Evolutionary conservation across 441 rosid species (phyloP), one percentile per base, ranked within the genome.

Genomic region (Adansonia grandidieri): DNA sequence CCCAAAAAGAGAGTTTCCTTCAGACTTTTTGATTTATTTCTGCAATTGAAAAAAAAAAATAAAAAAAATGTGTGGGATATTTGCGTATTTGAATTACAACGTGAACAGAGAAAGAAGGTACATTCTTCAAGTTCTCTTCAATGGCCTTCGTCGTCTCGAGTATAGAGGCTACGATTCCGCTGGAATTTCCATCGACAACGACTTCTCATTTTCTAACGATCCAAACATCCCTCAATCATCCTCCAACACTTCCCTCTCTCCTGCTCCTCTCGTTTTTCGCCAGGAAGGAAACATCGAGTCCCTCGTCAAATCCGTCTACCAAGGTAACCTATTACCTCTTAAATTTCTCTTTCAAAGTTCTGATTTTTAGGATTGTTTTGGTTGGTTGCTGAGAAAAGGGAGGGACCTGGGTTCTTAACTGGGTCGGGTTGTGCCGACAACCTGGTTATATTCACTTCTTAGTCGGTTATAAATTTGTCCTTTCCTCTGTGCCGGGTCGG

Each of bases 91-190:
- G 87, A 96, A 96, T 87, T 92, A 77, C 88, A 86, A 87, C 61
- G 93, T 92, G 1, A 82, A 77, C 75, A 82, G 91, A 81, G 97
- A 96, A 73, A 84, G 98, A 81, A 85, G 95, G 6, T 88, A 86
- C 85, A 91, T 96, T 82, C 94, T 96, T 53, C 91, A 93, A 63
- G 87, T 91, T 40, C 96, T 94, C 76, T 93, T 96, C 90, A 91
- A 93, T 81, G 99, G 98, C 48, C 95, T 96, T 56, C 87, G 98
- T 77, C 98, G 98, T 71, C 95, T 96, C 65, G 99, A 96, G 86
- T 94, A 94, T 90, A 84, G 98, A 3, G 98, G 99, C 60, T 96
- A 96, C 77, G 99, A 96, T 79, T 96, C 98, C 14, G 91, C 98
- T 9, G 98, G 99, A 4, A 85, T 96, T 80, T 87, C 97, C 82